Conservation (phyloP, 192 early-diverging fungal species). For the Phycomyces blakesleeanus region DNA sequence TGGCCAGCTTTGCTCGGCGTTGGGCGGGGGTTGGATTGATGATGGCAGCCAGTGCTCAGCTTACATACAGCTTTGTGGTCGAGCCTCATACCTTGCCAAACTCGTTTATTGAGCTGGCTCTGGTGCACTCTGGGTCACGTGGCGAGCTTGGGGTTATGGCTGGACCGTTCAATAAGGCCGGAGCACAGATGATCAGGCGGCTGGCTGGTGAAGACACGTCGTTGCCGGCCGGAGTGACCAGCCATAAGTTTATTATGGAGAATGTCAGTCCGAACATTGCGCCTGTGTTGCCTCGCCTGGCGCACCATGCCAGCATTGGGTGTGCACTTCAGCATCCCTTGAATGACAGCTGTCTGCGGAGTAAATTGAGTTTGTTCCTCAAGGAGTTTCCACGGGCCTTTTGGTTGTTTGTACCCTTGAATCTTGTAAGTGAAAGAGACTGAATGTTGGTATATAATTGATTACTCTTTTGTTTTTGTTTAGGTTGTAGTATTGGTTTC, state of each 20-base stretch:
- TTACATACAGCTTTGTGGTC: slow-evolving; percentile 51
- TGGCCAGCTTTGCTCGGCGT: slow-evolving; percentile 36
- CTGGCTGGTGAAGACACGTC: slow-evolving; percentile 29
- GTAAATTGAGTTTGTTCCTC: slow-evolving; percentile 37
- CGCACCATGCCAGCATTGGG: slow-evolving; percentile 51
- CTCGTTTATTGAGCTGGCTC: slow-evolving; percentile 55
- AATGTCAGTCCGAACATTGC: slow-evolving; percentile 53
- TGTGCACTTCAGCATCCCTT: slow-evolving; percentile 64
- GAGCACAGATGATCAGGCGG: slow-evolving; percentile 23
- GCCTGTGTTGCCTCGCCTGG: slow-evolving; percentile 30
- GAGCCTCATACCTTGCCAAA: slow-evolving; percentile 53
- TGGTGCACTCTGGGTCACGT: slow-evolving; percentile 42
- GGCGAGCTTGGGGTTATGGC: slow-evolving; percentile 43
- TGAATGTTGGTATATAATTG: neutral
- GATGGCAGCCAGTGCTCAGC: slow-evolving; percentile 44
- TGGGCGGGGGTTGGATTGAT: slow-evolving; percentile 45
- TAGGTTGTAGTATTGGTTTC: slow-evolving; percentile 49
- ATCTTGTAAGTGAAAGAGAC: slow-evolving; percentile 40
- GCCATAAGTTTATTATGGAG: slow-evolving; percentile 47
- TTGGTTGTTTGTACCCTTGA: slow-evolving; percentile 62
- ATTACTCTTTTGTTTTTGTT: too few relatives aligned
- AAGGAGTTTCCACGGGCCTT: slow-evolving; percentile 50
- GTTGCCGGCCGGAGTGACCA: slow-evolving; percentile 47
- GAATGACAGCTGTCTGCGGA: slow-evolving; percentile 44
- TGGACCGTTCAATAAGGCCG: slow-evolving; percentile 30